Evolutionary conservation across 176 grass and related monocot species (phyloP), one percentile per base, ranked within the genome.

Genomic region (Oryza glaberrima): DNA sequence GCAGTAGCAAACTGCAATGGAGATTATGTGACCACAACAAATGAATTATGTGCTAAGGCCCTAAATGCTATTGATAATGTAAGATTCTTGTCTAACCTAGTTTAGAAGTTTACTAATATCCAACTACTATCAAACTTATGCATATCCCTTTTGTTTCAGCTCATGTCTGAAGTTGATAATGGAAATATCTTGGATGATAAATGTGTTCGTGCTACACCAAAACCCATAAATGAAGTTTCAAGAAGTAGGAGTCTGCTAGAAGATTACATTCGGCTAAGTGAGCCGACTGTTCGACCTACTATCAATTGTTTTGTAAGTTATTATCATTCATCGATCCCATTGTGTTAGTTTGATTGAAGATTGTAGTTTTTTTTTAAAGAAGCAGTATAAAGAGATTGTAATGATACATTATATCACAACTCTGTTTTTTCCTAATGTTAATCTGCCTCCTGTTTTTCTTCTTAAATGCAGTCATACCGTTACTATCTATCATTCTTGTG

Each of bases 401-500:
- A 12, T 13, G 3, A 11, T 48, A 11, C 11, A 48, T 48, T 48
- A 48, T 48, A 48, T 48, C 46, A 12, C 5, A 45, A 10, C 6
- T 35, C 28, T 28, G 7, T 35, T 78, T 35, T 78, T n/a, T 61
- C 12, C 40, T 51, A 51, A 4, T 51, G 48, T 15, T 14, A 51
- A 4, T 51, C 32, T 20, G 20, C 5, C 17, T 51, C 48, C 2
- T 11, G 20, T 5, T 45, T 43, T 43, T 20, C 30, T 69, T 61
- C 11, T 58, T 7, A 81, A 65, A 16, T 70, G 14, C 77, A 94
- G 86, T 35, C 41, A 47, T 92, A 94, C 6, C 9, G 65, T 69
- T 82, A 77, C 56, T 86, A 85, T 65, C 46, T 95, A 1, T 41
- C 78, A 0, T 88, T 88, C 64, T 70, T 80, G 2, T 95, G 85